A percentile compares a stretch with the other conserved stretches of the same genome.
Evolutionary conservation across 768 basidiomycete species (phyloP).

Genomic region (Hygrocybe coccinea): DNA sequence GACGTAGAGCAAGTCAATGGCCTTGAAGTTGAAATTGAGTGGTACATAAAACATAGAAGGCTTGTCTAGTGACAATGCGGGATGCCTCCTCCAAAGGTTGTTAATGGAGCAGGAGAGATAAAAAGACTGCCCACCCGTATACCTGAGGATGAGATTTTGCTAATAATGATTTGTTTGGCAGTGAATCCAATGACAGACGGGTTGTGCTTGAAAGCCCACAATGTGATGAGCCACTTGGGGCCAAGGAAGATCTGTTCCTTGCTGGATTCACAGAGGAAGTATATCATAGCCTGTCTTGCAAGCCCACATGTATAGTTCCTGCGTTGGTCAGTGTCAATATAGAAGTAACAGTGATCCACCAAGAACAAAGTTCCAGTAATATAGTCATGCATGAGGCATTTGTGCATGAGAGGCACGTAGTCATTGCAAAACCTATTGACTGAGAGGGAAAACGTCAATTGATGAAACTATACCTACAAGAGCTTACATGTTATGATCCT

Average conservation of each 20-base stretch:
- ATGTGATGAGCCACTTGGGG: not conserved
- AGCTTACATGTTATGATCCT: not conserved
- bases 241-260: not conserved
- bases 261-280: not conserved
- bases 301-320: not conserved
- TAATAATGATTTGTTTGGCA: not conserved
- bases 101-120: not conserved
- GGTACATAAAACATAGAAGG: not conserved
- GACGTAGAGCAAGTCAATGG: not conserved
- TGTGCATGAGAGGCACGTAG: not conserved
- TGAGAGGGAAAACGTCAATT: not conserved
- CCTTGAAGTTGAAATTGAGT: constrained; percentile 2
- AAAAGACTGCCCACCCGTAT: not conserved
- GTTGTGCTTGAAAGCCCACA: constrained; percentile 2
- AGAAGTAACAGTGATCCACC: constrained; percentile 1
- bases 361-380: not conserved
- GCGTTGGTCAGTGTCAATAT: not conserved
- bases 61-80: not conserved
- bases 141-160: not conserved
- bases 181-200: constrained; percentile 4
- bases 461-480: not conserved
- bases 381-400: not conserved
- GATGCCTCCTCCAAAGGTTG: not conserved
- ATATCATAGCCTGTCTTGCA: not conserved
- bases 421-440: not conserved